Percentiles rank a stretch among this genome's conserved stretches.
Conservation (phyloP, 768 basidiomycete genomes). For the Podaxis sp. region DNA sequence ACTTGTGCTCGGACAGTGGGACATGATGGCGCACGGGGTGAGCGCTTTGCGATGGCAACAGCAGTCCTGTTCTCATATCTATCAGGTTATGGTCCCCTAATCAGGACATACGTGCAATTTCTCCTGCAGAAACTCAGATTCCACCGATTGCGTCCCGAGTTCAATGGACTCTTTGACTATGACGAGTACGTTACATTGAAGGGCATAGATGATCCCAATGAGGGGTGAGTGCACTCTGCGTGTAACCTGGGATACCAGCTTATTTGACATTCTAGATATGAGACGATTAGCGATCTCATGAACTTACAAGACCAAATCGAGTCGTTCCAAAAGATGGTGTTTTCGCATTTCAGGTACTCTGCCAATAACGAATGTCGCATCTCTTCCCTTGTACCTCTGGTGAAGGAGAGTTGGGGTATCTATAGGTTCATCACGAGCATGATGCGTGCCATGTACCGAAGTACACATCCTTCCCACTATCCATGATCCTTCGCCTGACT, state of each 20-base stretch:
- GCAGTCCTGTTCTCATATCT: constrained; percentile 6
- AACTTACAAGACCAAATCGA: constrained; percentile 98
- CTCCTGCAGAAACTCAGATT: constrained; percentile 94
- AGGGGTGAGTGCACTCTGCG: constrained; percentile 66
- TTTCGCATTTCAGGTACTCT: constrained; percentile 89
- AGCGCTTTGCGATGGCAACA: constrained; percentile 12
- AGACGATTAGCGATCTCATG: constrained; percentile 98
- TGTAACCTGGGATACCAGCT: neutral
- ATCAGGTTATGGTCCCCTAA: constrained; percentile 87
- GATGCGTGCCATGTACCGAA: constrained; percentile 94
- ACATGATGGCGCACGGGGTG: constrained; percentile 74
- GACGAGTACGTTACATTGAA: constrained; percentile 98
- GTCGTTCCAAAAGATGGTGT: constrained; percentile 96
- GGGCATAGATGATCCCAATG: constrained; percentile 98
- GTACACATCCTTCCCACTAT: constrained; percentile 40
- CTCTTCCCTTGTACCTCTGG: constrained; percentile 90
- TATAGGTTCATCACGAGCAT: constrained; percentile 99
- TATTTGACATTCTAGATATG: constrained; percentile 60
- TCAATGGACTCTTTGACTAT: constrained; percentile 98
- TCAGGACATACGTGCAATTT: constrained; percentile 95
- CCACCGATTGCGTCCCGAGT: constrained; percentile 93
- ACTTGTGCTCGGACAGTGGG: constrained; percentile 92
- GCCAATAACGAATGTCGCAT: constrained; percentile 97
- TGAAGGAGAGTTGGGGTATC: constrained; percentile 99
- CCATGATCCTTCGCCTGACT: neutral